These are phyloP conservation scores for Pouteria glomerata DNA, from an alignment of 148 eudicot species.

Conservation along the genomic window DNA sequence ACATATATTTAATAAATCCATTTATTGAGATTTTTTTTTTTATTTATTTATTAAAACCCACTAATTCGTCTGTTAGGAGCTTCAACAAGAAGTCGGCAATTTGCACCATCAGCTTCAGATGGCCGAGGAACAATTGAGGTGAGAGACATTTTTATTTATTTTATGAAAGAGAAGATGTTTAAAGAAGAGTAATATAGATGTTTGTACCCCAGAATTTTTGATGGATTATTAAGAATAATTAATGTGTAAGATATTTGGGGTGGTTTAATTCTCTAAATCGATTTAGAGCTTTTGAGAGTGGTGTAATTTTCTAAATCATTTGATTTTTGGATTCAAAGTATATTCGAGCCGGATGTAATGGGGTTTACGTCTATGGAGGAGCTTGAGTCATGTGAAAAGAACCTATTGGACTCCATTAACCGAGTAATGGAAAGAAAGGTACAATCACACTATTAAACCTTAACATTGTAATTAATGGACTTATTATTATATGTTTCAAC, in stretches of 20 bases:
- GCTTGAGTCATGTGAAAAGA: constrained; percentile 49
- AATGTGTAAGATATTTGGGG: no score
- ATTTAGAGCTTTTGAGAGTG: neutral
- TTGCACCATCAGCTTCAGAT: constrained; percentile 55
- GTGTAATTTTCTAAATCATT: neutral
- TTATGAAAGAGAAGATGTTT: no score
- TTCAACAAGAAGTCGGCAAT: constrained; percentile 47
- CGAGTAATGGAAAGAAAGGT: constrained; percentile 65
- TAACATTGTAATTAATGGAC: neutral
- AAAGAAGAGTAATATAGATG: neutral
- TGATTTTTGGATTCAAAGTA: constrained; percentile 18
- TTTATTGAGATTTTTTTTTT: neutral
- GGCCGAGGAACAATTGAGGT: constrained; percentile 64
- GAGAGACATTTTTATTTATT: neutral
- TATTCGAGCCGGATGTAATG: constrained; percentile 56
- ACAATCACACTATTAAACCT: neutral
- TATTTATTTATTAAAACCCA: no score
- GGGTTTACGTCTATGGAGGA: constrained; percentile 48
- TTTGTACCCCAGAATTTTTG: neutral
- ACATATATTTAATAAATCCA: no score
- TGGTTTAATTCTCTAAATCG: no score
- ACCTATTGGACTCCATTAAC: constrained; percentile 44
- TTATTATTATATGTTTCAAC: no score
- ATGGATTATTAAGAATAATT: neutral
- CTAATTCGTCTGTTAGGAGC: constrained; percentile 43